phyloP scores from a whole-genome alignment of 495 filamentous ascomycete genomes.

The Hypoxylon trugodes region DNA sequence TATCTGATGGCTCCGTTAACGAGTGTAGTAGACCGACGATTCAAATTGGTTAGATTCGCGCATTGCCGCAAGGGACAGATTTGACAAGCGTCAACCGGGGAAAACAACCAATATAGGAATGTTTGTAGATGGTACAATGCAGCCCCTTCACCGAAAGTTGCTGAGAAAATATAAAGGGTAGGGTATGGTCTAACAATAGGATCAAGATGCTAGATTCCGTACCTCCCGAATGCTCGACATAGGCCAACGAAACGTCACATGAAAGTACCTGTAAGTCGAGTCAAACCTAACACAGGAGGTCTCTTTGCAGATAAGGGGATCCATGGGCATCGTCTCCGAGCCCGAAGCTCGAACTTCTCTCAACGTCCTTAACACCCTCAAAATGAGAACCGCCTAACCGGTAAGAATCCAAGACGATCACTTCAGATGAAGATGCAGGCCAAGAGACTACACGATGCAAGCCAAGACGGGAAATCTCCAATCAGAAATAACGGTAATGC shows the following conservation, averaged over 20 bases:
- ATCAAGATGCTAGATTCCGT: constrained; percentile 4
- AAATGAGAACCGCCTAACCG: constrained; percentile 28
- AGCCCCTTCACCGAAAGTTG: background rate
- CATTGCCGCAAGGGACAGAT: too few species aligned
- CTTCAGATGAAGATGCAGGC: constrained; percentile 20
- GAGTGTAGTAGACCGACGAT: too few species aligned
- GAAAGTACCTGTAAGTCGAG: background rate
- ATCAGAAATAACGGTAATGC: constrained; percentile 15
- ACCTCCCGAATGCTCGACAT: constrained; percentile 3
- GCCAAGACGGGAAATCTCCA: constrained; percentile 14
- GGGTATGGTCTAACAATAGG: background rate
- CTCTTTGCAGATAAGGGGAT: constrained; percentile 26
- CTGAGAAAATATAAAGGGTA: background rate
- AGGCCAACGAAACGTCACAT: constrained; percentile 24
- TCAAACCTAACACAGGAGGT: background rate
- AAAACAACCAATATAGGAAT: background rate
- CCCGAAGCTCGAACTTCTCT: too few species aligned
- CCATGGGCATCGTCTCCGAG: too few species aligned
- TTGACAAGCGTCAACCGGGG: background rate
- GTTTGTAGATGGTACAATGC: constrained; percentile 12
- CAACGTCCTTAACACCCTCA: constrained; percentile 3
- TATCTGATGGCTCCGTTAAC: constrained; percentile 18
- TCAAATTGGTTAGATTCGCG: too few species aligned
- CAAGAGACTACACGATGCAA: too few species aligned
- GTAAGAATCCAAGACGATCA: constrained; percentile 32